phyloP scores from a whole-genome alignment of 495 filamentous ascomycete species.

The Tuber calosporum region DNA sequence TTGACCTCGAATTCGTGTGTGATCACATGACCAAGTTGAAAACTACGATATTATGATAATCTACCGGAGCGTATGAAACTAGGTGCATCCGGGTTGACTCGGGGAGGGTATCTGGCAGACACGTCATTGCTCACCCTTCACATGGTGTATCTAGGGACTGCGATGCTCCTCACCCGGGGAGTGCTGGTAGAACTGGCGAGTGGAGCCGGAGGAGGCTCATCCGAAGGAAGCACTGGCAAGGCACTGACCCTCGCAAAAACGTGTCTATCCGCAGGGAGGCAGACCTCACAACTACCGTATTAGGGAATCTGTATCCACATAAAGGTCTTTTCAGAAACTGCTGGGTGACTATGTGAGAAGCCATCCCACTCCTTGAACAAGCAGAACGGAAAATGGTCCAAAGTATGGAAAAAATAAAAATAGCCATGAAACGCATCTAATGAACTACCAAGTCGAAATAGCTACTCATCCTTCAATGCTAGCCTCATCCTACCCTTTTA shows the following conservation, averaged over 20 bases:
- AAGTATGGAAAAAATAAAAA: not conserved
- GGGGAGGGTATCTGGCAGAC: slow-evolving; percentile 2
- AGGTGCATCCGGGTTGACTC: not conserved
- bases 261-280: slow-evolving; percentile 15
- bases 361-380: not conserved
- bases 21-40: slow-evolving; percentile 11
- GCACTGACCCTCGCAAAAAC: slow-evolving; percentile 8
- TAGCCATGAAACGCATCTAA: not conserved
- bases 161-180: slow-evolving; percentile 17
- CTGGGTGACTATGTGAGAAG: slow-evolving; percentile 15
- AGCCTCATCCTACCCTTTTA: slow-evolving; percentile 14
- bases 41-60: slow-evolving; percentile 10
- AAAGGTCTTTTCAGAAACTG: slow-evolving; percentile 14
- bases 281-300: slow-evolving; percentile 13
- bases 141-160: slow-evolving; percentile 14
- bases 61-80: slow-evolving; percentile 14
- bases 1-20: slow-evolving; percentile 9
- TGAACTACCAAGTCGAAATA: slow-evolving; percentile 3
- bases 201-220: not conserved
- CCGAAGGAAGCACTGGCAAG: slow-evolving; percentile 7
- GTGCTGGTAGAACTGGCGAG: slow-evolving; percentile 8
- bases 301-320: slow-evolving; percentile 11
- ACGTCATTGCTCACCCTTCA: slow-evolving; percentile 15
- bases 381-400: not conserved
- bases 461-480: slow-evolving; percentile 20